Conservation (phyloP, 768 basidiomycete genomes). For the Panus rudis region DNA sequence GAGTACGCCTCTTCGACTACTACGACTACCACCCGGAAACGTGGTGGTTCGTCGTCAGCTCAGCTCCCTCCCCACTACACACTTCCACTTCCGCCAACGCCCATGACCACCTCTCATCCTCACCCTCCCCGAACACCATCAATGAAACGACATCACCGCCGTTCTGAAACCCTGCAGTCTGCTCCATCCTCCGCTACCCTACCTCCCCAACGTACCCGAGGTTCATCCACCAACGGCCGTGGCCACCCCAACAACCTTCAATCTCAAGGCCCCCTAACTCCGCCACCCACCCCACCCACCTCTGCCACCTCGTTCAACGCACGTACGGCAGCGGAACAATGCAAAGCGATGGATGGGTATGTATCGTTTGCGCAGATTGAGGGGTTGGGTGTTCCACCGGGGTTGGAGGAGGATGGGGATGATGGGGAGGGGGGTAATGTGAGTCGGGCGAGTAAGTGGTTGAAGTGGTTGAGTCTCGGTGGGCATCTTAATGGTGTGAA, state of each 20-base stretch:
- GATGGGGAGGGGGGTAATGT: slow-evolving; percentile 20
- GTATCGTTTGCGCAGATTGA: slow-evolving; percentile 63
- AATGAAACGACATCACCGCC: slow-evolving; percentile 7
- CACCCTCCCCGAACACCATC: background rate
- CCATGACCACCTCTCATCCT: background rate
- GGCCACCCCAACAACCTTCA: background rate
- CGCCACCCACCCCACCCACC: slow-evolving; percentile 28
- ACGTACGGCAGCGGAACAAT: slow-evolving; percentile 50
- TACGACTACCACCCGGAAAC: background rate
- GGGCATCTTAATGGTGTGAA: too few species aligned
- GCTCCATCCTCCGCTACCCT: too few species aligned
- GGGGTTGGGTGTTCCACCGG: slow-evolving; percentile 55
- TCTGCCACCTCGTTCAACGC: slow-evolving; percentile 43
- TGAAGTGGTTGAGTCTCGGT: slow-evolving; percentile 10
- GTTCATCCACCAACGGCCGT: too few species aligned
- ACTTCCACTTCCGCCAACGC: background rate
- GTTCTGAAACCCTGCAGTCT: too few species aligned
- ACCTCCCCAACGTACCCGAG: too few species aligned
- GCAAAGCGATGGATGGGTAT: slow-evolving; percentile 52
- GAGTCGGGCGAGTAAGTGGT: slow-evolving; percentile 15
- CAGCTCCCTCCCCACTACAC: background rate
- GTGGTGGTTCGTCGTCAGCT: background rate
- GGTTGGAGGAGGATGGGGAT: slow-evolving; percentile 27
- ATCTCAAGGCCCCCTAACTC: slow-evolving; percentile 21
- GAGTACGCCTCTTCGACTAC: background rate